A percentile compares a stretch with the other conserved stretches of the same genome.
phyloP scores from a whole-genome alignment of 306 rosid genomes.

The Castanopsis chinensis region DNA sequence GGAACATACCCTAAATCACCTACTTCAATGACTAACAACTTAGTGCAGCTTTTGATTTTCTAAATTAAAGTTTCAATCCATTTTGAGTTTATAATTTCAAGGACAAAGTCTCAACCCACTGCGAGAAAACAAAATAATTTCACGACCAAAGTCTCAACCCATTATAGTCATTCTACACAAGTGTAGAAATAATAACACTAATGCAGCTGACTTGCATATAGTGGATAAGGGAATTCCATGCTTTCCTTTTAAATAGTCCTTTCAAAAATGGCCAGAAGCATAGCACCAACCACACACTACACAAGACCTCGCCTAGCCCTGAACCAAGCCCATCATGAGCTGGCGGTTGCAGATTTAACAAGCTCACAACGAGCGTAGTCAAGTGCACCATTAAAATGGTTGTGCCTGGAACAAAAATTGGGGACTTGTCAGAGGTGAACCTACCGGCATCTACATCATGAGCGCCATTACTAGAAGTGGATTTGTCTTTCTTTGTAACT shows the following conservation, averaged over 20 bases:
- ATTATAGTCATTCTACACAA: conserved; percentile 7
- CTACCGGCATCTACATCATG: conserved; percentile 25
- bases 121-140: not conserved
- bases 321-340: conserved; percentile 22
- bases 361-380: conserved; percentile 23
- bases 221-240: conserved; percentile 61
- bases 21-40: no score
- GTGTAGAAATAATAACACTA: conserved; percentile 40
- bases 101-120: not conserved
- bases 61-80: no score
- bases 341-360: conserved; percentile 26
- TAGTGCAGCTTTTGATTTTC: no score
- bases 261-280: conserved; percentile 58
- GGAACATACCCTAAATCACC: no score
- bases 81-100: not conserved
- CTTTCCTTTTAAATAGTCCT: conserved; percentile 58
- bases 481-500: conserved; percentile 36
- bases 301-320: conserved; percentile 46
- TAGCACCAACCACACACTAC: conserved; percentile 35
- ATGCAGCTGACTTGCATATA: conserved; percentile 39
- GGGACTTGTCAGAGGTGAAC: conserved; percentile 61
- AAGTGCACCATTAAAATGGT: conserved; percentile 60
- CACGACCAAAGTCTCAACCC: not conserved
- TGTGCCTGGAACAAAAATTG: conserved; percentile 49
- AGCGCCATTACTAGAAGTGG: conserved; percentile 11